Percentiles rank a stretch among this genome's conserved stretches.
These are phyloP conservation scores for Daucus carota DNA, from an alignment of 129 eudicot species.

Conservation along the genomic window DNA sequence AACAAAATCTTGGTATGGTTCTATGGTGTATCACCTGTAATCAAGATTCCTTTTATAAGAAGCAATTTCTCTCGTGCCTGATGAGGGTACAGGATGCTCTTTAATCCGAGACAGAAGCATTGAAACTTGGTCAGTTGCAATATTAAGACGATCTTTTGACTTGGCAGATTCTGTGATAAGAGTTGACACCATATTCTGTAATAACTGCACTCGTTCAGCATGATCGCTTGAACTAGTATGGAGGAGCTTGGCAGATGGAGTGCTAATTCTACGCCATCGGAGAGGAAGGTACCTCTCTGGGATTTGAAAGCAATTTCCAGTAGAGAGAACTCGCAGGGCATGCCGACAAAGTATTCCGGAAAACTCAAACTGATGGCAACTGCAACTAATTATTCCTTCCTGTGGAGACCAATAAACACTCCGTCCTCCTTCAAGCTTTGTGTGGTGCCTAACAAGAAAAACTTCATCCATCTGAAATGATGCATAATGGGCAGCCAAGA, in stretches of 20 bases:
- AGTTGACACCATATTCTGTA: conserved; percentile 79
- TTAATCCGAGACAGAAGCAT: conserved; percentile 60
- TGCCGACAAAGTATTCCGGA: conserved; percentile 95
- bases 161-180: conserved; percentile 76
- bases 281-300: conserved; percentile 88
- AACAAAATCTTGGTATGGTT: not conserved
- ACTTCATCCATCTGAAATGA: conserved; percentile 84
- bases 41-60: conserved; percentile 28
- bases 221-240: conserved; percentile 48
- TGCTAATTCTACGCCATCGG: conserved; percentile 71
- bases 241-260: conserved; percentile 34
- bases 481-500: conserved; percentile 95
- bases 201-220: conserved; percentile 59
- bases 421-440: conserved; percentile 83
- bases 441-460: conserved; percentile 89
- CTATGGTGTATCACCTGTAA: conserved; percentile 11
- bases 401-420: conserved; percentile 88
- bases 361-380: conserved; percentile 92
- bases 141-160: conserved; percentile 75
- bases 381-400: conserved; percentile 76
- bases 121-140: conserved; percentile 78
- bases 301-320: conserved; percentile 92
- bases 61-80: conserved; percentile 34
- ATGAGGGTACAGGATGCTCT: conserved; percentile 63
- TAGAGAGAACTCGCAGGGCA: conserved; percentile 82